phyloP scores from a whole-genome alignment of 192 early-diverging fungal species.

The Kickxella alabastrina region DNA sequence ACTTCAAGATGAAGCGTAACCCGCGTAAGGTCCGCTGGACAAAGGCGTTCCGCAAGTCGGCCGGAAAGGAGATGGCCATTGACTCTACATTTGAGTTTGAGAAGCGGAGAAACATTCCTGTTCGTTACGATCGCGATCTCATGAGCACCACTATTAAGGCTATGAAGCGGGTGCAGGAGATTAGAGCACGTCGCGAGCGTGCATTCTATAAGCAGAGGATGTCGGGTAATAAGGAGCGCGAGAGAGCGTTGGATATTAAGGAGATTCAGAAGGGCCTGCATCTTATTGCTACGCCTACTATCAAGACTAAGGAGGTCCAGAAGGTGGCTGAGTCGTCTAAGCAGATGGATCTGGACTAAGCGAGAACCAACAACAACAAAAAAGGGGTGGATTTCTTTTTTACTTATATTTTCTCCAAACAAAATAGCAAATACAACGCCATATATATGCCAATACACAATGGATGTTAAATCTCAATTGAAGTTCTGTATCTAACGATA shows the following conservation, averaged over 20 bases:
- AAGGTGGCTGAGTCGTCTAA: constrained; percentile 41
- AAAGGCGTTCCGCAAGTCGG: constrained; percentile 97
- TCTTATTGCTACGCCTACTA: constrained; percentile 57
- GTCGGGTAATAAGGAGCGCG: constrained; percentile 79
- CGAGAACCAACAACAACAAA: background rate
- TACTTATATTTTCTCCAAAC: background rate
- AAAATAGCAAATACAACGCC: constrained; percentile 1
- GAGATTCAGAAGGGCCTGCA: constrained; percentile 86
- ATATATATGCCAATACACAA: too few relatives aligned
- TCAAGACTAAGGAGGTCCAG: constrained; percentile 40
- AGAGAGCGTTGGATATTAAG: constrained; percentile 69
- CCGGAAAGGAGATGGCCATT: constrained; percentile 99
- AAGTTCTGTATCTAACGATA: too few relatives aligned
- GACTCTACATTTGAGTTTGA: constrained; percentile 98
- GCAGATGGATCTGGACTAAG: constrained; percentile 49
- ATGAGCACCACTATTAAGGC: constrained; percentile 98
- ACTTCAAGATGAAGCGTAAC: constrained; percentile 99
- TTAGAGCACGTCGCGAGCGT: constrained; percentile 86
- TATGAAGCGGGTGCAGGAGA: constrained; percentile 96
- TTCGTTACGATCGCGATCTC: constrained; percentile 94
- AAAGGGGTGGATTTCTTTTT: background rate
- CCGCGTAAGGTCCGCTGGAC: constrained; percentile 99
- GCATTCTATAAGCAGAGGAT: constrained; percentile 92
- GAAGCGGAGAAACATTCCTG: constrained; percentile 96
- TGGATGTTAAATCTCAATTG: too few relatives aligned